Base-by-base conservation (phyloP, 768 basidiomycete species). In the Hypholoma sublateritium region DNA sequence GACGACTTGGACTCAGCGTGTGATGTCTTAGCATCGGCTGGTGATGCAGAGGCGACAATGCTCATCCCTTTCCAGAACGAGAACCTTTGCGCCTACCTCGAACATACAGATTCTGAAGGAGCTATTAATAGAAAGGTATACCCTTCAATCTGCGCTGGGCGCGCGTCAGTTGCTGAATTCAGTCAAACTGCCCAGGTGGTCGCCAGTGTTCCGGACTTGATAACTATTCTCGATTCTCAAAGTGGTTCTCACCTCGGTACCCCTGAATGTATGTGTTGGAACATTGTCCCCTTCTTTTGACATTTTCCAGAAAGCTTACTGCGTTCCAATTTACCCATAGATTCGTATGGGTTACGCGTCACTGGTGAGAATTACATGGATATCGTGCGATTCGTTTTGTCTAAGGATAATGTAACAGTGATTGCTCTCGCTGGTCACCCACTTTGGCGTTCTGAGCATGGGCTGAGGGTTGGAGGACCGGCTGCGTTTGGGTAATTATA, bases 41-140 rank as follows among this genome's bases (percentile, higher is more conserved):
- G 46, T 14, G 54, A 53, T 36, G n/a, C 41, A 5, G 36, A 52
- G 9, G 43, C 58, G 5, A 70, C 67, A 3, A 65, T 86, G 50
- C 61, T 74, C 11, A 80, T 86, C 56, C 82, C 84, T 12, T 86
- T 86, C 73, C 81, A 85, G 69, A 85, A 85, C 63, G 85, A 85
- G 62, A 84, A 85, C 67, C 64, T 85, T 14, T 79, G 75, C 39
- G 83, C 81, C 7, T 77, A 79, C 58, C 60, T 76, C 52, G 69
- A 73, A 17, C 65, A 42, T 68, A 75, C 59, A 70, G 73, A 42
- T 47, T 49, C n/a, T 53, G 58, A 49, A 63, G 50, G 53, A 67
- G 67, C 49, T 25, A 55, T 56, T 3, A n/a, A 17, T 50, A 12
- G 51, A 42, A 52, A 52, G 51, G 51, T 52, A 52, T 32, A 9